phyloP scores from a whole-genome alignment of 78 protist species.

The Polysphondylium violaceum region DNA sequence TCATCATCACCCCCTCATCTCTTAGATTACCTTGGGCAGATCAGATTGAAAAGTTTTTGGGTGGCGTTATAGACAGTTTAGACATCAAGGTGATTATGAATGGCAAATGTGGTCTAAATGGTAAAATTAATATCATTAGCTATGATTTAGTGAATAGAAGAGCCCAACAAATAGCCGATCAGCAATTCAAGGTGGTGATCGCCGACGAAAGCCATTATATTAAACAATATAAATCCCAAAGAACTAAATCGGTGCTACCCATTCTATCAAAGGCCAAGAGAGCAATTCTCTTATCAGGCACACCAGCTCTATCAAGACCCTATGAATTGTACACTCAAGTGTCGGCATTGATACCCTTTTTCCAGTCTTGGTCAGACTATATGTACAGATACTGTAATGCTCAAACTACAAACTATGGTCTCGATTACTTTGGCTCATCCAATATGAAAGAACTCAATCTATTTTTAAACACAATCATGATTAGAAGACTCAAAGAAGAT shows the following conservation, averaged over 20 bases:
- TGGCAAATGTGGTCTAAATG: slow-evolving; percentile 81
- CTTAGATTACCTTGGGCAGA: slow-evolving; percentile 76
- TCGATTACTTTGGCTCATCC: slow-evolving; percentile 76
- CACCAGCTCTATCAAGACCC: slow-evolving; percentile 94
- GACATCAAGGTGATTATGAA: slow-evolving; percentile 71
- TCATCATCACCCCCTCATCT: slow-evolving; percentile 80
- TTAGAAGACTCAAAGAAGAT: slow-evolving; percentile 89
- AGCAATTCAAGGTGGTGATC: slow-evolving; percentile 64
- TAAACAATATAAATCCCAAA: slow-evolving; percentile 71
- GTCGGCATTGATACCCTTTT: slow-evolving; percentile 19
- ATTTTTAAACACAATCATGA: slow-evolving; percentile 71
- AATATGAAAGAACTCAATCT: slow-evolving; percentile 88
- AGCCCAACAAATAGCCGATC: background rate
- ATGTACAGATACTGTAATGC: slow-evolving; percentile 84
- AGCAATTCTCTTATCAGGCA: slow-evolving; percentile 88
- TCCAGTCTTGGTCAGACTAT: slow-evolving; percentile 30
- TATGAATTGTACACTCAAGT: slow-evolving; percentile 90
- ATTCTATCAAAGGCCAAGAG: slow-evolving; percentile 44
- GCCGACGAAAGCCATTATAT: slow-evolving; percentile 89
- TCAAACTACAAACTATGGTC: slow-evolving; percentile 8
- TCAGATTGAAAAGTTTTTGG: slow-evolving; percentile 48
- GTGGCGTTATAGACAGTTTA: background rate
- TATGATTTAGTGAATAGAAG: slow-evolving; percentile 52
- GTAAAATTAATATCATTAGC: slow-evolving; percentile 65
- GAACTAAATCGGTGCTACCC: slow-evolving; percentile 71